Percentiles rank a stretch among this genome's conserved stretches.
phyloP scores from a whole-genome alignment of 2,329 filamentous ascomycete species.

The Shiraia sp. region DNA sequence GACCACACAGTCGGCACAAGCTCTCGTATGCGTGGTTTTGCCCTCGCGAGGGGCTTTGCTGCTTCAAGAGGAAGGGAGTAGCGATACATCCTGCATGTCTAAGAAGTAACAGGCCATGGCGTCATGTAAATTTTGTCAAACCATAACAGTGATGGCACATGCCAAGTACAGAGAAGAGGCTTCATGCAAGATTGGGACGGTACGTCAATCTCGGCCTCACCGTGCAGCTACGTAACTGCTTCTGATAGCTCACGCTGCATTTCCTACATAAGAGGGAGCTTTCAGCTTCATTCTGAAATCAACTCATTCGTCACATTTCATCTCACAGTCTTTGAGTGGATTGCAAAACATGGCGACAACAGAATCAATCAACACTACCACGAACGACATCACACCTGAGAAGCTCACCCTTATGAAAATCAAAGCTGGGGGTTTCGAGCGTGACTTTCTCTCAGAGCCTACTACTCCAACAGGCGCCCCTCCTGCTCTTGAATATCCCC shows the following conservation, averaged over 20 bases:
- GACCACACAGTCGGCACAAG: neutral
- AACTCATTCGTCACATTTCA: neutral
- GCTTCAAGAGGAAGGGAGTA: neutral
- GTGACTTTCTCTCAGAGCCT: slow-evolving; percentile 28
- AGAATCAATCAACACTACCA: neutral
- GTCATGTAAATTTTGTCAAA: too few relatives aligned
- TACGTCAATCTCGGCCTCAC: too few relatives aligned
- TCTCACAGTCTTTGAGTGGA: neutral
- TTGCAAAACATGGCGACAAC: too few relatives aligned
- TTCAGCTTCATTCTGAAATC: neutral
- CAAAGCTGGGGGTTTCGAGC: slow-evolving; percentile 20
- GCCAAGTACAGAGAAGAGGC: too few relatives aligned
- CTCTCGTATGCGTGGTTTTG: neutral
- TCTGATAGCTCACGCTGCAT: too few relatives aligned
- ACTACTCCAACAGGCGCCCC: slow-evolving; percentile 16
- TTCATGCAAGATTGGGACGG: too few relatives aligned
- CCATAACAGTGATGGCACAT: too few relatives aligned
- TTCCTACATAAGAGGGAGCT: neutral
- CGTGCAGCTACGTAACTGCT: too few relatives aligned
- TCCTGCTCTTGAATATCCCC: slow-evolving; percentile 13
- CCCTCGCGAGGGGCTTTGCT: neutral
- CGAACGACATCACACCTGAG: slow-evolving; percentile 20
- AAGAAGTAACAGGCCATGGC: too few relatives aligned
- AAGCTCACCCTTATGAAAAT: slow-evolving; percentile 29
- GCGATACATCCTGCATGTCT: too few relatives aligned